Base-by-base conservation (phyloP, 2,329 filamentous ascomycete species). In the Corniculantispora saksenae region DNA sequence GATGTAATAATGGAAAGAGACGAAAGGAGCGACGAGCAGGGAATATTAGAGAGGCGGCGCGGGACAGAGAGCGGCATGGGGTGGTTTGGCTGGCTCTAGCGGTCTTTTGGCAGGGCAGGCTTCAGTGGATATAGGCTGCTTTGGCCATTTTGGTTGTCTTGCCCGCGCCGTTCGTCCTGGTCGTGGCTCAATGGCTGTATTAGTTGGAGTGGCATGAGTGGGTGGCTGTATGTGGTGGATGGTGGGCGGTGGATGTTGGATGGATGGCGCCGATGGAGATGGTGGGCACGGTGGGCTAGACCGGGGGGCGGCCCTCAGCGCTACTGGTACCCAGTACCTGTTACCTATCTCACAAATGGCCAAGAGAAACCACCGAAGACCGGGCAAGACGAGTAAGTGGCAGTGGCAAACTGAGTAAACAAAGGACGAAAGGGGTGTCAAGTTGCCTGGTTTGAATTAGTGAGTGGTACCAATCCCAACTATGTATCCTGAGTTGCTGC, bases 31-130 rank as follows among this genome's bases (percentile, higher is more conserved):
- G 27, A 61, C 38, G 21, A 9, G n/a, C 29, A 61, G 13, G 45
- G 23, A 38, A 21, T 23, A 61, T 61, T 47, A 40, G n/a, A 50
- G 57, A 61, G 47, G 23, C 23, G 25, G 55, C 40, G 43, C 27
- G 35, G 21, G 23, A 23, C 27, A 56, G 51, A 29, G 7, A 38
- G 54, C 35, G 55, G 55, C 25, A 32, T 45, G 45, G 13, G 47
- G 29, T 40, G 29, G 45, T 51, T 61, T 51, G 29, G 45, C 25
- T 47, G 15, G 19, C 50, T 29, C 50, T 61, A 61, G 58, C 58
- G 32, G 29, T 40, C 35, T 27, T 38, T n/a, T 38, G 38, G n/a
- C 38, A 32, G 21, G 32, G 17, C 48, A 10, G 9, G 55, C 29
- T 40, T 40, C 58, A 61, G 58, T 61, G 58, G 58, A 21, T 61